Conservation (phyloP, 1,284 basidiomycete genomes). For the Flammula alnicola region DNA sequence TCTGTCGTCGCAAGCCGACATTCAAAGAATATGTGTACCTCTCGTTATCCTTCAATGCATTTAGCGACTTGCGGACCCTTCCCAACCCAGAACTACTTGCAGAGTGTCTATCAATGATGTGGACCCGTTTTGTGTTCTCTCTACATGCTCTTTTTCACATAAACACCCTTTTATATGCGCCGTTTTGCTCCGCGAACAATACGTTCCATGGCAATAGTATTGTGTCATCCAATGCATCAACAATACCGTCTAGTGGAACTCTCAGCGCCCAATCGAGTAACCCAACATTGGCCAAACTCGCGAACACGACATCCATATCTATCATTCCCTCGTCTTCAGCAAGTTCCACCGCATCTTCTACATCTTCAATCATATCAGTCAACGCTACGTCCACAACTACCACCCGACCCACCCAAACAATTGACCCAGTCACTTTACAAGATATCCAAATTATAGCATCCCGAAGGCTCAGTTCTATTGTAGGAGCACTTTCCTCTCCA, state of each 20-base stretch:
- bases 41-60: slow-evolving; percentile 6
- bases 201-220: too few relatives aligned
- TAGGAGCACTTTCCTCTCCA: slow-evolving; percentile 25
- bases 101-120: too few relatives aligned
- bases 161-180: slow-evolving; percentile 14
- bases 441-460: slow-evolving; percentile 27
- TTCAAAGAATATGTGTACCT: slow-evolving; percentile 13
- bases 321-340: background rate
- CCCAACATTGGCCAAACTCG: background rate
- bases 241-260: background rate
- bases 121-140: slow-evolving; percentile 16
- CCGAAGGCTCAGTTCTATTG: slow-evolving; percentile 28
- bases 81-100: slow-evolving; percentile 6
- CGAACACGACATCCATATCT: slow-evolving; percentile 5
- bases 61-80: slow-evolving; percentile 6
- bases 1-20: background rate
- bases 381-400: slow-evolving; percentile 14
- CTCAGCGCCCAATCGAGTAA: background rate
- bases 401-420: slow-evolving; percentile 22
- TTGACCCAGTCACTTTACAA: slow-evolving; percentile 22
- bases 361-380: slow-evolving; percentile 1
- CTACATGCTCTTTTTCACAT: slow-evolving; percentile 15
- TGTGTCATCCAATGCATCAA: background rate
- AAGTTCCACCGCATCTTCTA: background rate
- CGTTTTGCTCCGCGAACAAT: slow-evolving; percentile 11